Evolutionary conservation across 78 protist species (phyloP), one percentile per base, ranked within the genome.

Genomic region (Tieghemostelium lacteum): DNA sequence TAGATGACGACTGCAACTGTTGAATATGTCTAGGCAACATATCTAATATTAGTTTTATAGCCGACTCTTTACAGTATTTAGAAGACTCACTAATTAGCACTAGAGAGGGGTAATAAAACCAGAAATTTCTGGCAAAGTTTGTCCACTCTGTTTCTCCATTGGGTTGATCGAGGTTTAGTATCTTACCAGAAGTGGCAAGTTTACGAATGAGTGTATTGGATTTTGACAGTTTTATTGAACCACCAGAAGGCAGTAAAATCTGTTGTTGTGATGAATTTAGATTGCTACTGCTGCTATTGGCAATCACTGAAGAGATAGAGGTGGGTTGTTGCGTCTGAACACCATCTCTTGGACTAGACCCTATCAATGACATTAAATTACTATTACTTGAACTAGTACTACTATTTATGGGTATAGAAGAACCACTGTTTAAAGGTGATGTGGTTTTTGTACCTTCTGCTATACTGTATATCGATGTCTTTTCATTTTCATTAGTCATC

Each of bases 21-120:
- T 83, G 89, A 22, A 83, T 58, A 64, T 83, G 89, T 26, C 63
- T 73, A n/a, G 89, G 89, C 42, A 83, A n/a, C 3, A 57, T 40
- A 28, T 83, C 89, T n/a, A 83, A 55, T 12, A 83, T 54, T 33
- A 83, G 39, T 22, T 54, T 63, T 33, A 83, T 39, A 8, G 77
- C 67, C 10, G 42, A 17, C 24, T 72, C 55, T 55, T 80, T 80
- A 63, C 89, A 80, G 36, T 80, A 52, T 28, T 71, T 80, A 16
- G 76, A 50, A 19, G 78, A 69, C 28, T 80, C 89, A n/a, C 70
- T 54, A 33, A 83, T 83, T 62, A 83, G 63, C 78, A 70, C 55
- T 7, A 83, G 49, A 5, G 89, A 83, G 12, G 89, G 89, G n/a
- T 83, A 69, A 45, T 83, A 83, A 61, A 70, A 83, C 89, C 89